Evolutionary conservation across 2,329 filamentous ascomycete genomes (phyloP).

Genomic region (Colletotrichum tamarilloi): DNA sequence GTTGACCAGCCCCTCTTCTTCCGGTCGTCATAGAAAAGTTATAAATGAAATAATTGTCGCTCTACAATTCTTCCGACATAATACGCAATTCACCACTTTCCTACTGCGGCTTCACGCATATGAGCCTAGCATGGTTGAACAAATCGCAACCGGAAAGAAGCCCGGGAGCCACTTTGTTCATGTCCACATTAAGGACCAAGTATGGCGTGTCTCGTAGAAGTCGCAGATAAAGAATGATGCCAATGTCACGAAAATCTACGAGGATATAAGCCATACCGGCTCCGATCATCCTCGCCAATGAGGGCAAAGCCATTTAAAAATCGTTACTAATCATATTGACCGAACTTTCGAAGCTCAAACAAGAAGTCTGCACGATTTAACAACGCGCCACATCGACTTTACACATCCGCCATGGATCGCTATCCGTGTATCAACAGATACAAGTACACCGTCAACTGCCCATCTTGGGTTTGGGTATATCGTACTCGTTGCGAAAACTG

Average conservation of each 20-base stretch:
- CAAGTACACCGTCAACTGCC: not conserved
- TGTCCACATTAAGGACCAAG: not conserved
- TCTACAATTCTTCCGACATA: too few species aligned
- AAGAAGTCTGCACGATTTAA: fast-evolving
- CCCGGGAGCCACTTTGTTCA: not conserved
- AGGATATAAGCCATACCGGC: not conserved
- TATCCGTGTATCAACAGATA: not conserved
- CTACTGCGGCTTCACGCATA: not conserved
- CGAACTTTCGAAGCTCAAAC: not conserved
- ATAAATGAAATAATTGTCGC: too few species aligned
- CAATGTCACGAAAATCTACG: not conserved
- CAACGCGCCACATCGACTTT: too few species aligned
- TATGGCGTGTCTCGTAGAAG: not conserved
- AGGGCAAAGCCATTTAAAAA: not conserved
- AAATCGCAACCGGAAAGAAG: not conserved
- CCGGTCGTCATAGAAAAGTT: not conserved
- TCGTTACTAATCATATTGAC: not conserved
- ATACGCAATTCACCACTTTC: too few species aligned
- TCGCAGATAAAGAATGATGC: not conserved
- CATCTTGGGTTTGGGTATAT: not conserved
- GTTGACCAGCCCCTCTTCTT: not conserved
- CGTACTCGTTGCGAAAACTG: not conserved
- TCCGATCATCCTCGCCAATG: not conserved
- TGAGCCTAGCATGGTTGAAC: not conserved
- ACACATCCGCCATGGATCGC: not conserved